Evolutionary conservation across 345 rosid species (phyloP).

Genomic region (Gossypium raimondii): DNA sequence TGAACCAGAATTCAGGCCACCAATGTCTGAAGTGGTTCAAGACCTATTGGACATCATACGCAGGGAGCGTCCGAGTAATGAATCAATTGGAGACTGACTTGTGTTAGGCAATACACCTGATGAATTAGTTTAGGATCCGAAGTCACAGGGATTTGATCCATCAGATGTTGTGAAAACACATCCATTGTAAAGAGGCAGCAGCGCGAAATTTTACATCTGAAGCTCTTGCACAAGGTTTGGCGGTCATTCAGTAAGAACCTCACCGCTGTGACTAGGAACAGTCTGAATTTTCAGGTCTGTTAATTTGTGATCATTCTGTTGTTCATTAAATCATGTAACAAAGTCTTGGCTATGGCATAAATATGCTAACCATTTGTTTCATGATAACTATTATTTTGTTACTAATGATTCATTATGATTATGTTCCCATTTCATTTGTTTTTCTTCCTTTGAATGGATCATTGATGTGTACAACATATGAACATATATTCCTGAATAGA

Average conservation of each 20-base stretch:
- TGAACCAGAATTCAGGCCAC: slow-evolving; percentile 79
- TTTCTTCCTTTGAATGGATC: background rate
- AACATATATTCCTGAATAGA: background rate
- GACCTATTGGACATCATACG: slow-evolving; percentile 77
- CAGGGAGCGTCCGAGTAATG: slow-evolving; percentile 61
- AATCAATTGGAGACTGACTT: slow-evolving; percentile 45
- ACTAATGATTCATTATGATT: background rate
- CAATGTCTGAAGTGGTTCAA: slow-evolving; percentile 94
- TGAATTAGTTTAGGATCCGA: background rate
- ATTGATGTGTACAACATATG: background rate
- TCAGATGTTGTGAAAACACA: background rate
- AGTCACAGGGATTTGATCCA: background rate
- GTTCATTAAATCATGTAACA: slow-evolving; percentile 15
- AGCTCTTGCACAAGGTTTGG: background rate
- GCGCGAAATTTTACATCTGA: background rate
- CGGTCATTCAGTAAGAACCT: background rate
- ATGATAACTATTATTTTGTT: slow-evolving; percentile 4
- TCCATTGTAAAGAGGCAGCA: background rate
- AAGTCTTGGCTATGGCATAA: slow-evolving; percentile 17
- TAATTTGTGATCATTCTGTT: slow-evolving; percentile 19
- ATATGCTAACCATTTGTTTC: slow-evolving; percentile 11
- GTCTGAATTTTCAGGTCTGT: background rate
- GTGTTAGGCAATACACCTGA: background rate
- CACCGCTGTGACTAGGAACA: background rate
- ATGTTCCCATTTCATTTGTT: background rate